Base-by-base conservation (phyloP, 2,329 filamentous ascomycete species). In the Huntiella omanensis region DNA sequence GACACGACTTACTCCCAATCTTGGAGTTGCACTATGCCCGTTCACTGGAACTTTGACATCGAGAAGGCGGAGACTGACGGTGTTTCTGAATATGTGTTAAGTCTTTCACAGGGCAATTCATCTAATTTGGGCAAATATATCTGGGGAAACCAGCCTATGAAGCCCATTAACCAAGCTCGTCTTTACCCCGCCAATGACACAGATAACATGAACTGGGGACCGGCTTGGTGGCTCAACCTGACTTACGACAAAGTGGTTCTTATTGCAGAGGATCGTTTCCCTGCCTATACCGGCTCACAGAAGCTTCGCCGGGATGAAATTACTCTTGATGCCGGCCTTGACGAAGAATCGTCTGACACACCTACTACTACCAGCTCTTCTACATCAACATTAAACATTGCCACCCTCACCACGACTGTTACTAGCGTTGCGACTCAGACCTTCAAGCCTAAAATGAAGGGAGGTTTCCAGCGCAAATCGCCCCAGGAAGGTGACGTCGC, bases 21-120 rank as follows among this genome's bases (percentile, higher is more conserved):
- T 1, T 83, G 79, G 79, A 71, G 65, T 49, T 83, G 79, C 56
- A 64, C 71, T 10, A 63, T 80, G 28, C 60, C 64, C 1, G 62
- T 64, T 40, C 60, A 64, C 39, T 66, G 68, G 43, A 57, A 61
- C 1, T 58, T 74, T 59, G 58, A 60, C 1, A 58, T 75, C 13
- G 52, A 50, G 15, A 52, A 43, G 53, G 52, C 12, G 53, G 53
- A 37, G 59, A 55, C 16, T 54, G 52, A 12, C 58, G 62, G 12
- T 16, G 15, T 32, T 8, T 13, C 43, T n/a, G 33, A 47, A 13
- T 75, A 73, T 51, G 56, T 61, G 10, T 50, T 66, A 35, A 59
- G 52, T 17, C 54, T 66, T 33, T 58, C 64, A 28, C 57, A 59
- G 8, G 54, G 69, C 8, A 58, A 59, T 16, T 58, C 58, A 33